These are phyloP conservation scores for Geranium incanum DNA, from an alignment of 441 rosid genomes.

Conservation along the genomic window DNA sequence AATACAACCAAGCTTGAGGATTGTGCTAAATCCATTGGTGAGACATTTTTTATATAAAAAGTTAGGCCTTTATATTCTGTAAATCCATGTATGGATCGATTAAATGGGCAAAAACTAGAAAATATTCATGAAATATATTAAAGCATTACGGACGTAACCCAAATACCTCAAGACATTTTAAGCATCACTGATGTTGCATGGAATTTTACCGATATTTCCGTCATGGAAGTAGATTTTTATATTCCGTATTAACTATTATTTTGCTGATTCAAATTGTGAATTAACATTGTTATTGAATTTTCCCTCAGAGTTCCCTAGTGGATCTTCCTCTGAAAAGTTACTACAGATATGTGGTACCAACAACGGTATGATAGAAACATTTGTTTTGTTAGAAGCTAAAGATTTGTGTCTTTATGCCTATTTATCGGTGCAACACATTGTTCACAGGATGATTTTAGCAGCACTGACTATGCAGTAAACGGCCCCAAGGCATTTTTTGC, in stretches of 20 bases:
- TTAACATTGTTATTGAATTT: constrained; percentile 17
- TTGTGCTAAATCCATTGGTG: constrained; percentile 93
- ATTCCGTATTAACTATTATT: not conserved
- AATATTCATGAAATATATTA: not conserved
- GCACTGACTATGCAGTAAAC: constrained; percentile 51
- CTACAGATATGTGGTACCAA: constrained; percentile 92
- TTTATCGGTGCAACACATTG: constrained; percentile 26
- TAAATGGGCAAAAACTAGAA: not conserved
- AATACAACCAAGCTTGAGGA: constrained; percentile 87
- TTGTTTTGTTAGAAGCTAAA: constrained; percentile 15
- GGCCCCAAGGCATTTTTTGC: constrained; percentile 97
- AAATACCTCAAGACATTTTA: not conserved
- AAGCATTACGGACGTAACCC: not conserved
- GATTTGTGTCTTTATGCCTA: constrained; percentile 24
- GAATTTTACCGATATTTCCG: not conserved
- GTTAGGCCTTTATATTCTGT: not conserved
- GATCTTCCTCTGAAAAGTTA: constrained; percentile 98
- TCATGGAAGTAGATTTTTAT: not conserved
- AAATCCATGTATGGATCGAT: not conserved
- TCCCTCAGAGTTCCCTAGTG: constrained; percentile 86
- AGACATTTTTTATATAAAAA: constrained; percentile 22
- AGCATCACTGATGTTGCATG: not conserved
- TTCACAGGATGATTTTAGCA: constrained; percentile 94
- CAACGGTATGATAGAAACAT: constrained; percentile 44
- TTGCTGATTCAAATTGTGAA: not conserved